These are phyloP conservation scores for Xylaria venustula DNA, from an alignment of 495 filamentous ascomycete species.

Conservation along the genomic window DNA sequence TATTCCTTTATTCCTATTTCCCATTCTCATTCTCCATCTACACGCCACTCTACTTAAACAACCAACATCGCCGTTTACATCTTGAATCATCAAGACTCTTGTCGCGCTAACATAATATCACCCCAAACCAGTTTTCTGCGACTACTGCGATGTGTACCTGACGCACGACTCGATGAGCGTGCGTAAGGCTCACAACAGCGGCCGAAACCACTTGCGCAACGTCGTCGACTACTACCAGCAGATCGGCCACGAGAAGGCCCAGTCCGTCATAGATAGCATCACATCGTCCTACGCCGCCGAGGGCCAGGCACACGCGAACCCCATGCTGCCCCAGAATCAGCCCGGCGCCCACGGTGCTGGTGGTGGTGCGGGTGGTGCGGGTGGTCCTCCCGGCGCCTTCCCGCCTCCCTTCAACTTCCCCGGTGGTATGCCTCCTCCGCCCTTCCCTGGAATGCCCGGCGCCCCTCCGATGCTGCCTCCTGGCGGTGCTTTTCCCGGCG, in stretches of 20 bases:
- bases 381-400: constrained; percentile 29
- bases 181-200: constrained; percentile 95
- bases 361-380: too few relatives aligned
- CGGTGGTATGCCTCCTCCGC: constrained; percentile 33
- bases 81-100: not conserved
- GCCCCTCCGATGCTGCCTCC: constrained; percentile 30
- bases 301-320: constrained; percentile 81
- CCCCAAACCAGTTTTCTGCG: constrained; percentile 61
- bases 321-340: constrained; percentile 67
- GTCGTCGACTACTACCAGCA: constrained; percentile 99
- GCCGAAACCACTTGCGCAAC: constrained; percentile 93
- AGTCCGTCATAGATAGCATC: constrained; percentile 96
- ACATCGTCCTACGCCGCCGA: constrained; percentile 92
- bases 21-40: not conserved
- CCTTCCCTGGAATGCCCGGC: constrained; percentile 38
- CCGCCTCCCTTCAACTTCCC: constrained; percentile 30
- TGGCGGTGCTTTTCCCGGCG: constrained; percentile 25
- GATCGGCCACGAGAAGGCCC: constrained; percentile 97
- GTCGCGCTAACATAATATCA: constrained; percentile 7
- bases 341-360: constrained; percentile 51
- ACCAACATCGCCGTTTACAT: not conserved
- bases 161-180: constrained; percentile 99
- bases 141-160: constrained; percentile 99
- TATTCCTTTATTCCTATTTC: too few relatives aligned
- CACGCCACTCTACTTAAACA: not conserved